Evolutionary conservation across 1,139 yeast genomes (phyloP).

Genomic region (Taphrina betulina): DNA sequence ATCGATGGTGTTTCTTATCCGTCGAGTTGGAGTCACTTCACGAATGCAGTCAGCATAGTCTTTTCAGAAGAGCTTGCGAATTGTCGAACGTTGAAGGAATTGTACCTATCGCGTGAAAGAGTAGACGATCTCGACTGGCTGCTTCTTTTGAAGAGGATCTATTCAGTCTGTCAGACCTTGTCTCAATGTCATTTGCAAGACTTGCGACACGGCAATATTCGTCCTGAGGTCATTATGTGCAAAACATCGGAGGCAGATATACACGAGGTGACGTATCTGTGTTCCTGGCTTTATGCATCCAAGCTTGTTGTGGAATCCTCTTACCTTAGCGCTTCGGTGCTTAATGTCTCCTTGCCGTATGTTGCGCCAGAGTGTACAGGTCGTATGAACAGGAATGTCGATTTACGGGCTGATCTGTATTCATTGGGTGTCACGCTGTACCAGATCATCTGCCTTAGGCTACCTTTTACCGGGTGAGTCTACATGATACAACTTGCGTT

Average conservation of each 20-base stretch:
- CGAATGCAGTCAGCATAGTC: not conserved
- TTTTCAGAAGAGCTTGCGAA: no score
- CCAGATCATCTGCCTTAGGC: conserved; percentile 12
- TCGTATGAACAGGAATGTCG: conserved; percentile 24
- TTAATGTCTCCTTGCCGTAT: conserved; percentile 21
- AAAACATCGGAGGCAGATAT: not conserved
- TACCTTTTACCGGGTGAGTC: conserved; percentile 18
- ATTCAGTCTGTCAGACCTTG: not conserved
- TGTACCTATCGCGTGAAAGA: not conserved
- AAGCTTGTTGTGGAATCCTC: conserved; percentile 15
- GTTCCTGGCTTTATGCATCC: conserved; percentile 26
- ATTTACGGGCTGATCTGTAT: conserved; percentile 29
- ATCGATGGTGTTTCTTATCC: not conserved
- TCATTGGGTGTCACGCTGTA: conserved; percentile 32
- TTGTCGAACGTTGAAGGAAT: no score
- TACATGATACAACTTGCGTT: not conserved
- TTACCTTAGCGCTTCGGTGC: not conserved
- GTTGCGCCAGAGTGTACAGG: conserved; percentile 33
- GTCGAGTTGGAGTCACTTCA: not conserved
- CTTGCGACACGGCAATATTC: conserved; percentile 20
- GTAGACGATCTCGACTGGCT: conserved; percentile 6
- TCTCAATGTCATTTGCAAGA: conserved; percentile 1
- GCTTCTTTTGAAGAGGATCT: conserved; percentile 3
- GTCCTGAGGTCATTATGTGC: conserved; percentile 17
- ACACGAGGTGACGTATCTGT: not conserved